Percentiles rank a stretch among this genome's conserved stretches.
These are phyloP conservation scores for Thielaviopsis euricoi DNA, from an alignment of 2,329 filamentous ascomycete species.

Conservation along the genomic window DNA sequence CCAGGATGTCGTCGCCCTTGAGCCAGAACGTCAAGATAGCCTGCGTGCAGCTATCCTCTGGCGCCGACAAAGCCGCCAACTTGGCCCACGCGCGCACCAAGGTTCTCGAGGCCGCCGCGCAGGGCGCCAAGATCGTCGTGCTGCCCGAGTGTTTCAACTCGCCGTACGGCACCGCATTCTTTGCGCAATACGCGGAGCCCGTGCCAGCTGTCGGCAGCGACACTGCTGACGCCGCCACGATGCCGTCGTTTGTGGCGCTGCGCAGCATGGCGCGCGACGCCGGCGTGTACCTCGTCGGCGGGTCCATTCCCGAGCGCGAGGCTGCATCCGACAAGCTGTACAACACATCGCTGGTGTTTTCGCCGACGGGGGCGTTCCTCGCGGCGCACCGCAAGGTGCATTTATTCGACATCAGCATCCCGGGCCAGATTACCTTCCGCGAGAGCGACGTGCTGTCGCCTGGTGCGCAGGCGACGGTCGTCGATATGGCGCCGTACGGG, in stretches of 20 bases:
- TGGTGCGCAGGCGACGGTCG: slow-evolving; percentile 68
- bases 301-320: slow-evolving; percentile 77
- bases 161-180: slow-evolving; percentile 81
- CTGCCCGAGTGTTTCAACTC: slow-evolving; percentile 99
- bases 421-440: slow-evolving; percentile 78
- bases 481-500: slow-evolving; percentile 80
- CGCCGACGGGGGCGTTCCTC: slow-evolving; percentile 61
- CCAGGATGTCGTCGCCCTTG: slow-evolving; percentile 33
- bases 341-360: slow-evolving; percentile 81
- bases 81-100: slow-evolving; percentile 65
- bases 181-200: slow-evolving; percentile 80
- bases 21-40: slow-evolving; percentile 66
- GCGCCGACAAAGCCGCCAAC: slow-evolving; percentile 71
- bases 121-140: slow-evolving; percentile 72
- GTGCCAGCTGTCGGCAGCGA: slow-evolving; percentile 63
- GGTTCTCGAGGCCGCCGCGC: slow-evolving; percentile 61
- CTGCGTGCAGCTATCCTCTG: slow-evolving; percentile 65
- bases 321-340: slow-evolving; percentile 48
- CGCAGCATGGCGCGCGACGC: slow-evolving; percentile 64
- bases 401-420: slow-evolving; percentile 95
- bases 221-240: slow-evolving; percentile 52
- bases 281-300: slow-evolving; percentile 68
- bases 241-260: slow-evolving; percentile 75
- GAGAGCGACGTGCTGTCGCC: slow-evolving; percentile 81
- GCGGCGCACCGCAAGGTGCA: slow-evolving; percentile 86